These are phyloP conservation scores for Periconia macrospinosa DNA, from an alignment of 2,329 filamentous ascomycete species.

Conservation along the genomic window DNA sequence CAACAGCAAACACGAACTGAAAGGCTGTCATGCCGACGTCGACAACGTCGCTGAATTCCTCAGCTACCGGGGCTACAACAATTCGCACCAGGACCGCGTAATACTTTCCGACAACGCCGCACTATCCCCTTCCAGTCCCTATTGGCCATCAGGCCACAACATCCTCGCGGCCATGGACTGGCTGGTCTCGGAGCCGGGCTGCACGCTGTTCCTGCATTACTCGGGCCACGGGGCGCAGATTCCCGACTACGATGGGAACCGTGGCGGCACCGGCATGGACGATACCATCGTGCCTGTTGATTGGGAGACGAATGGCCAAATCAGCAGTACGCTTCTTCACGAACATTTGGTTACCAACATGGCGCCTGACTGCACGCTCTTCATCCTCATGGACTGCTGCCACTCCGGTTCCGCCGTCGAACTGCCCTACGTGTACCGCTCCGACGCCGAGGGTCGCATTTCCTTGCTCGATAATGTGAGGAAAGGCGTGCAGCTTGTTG, in stretches of 20 bases:
- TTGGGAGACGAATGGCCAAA: slow-evolving; percentile 56
- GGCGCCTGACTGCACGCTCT: slow-evolving; percentile 54
- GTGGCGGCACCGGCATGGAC: slow-evolving; percentile 38
- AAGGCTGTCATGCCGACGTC: slow-evolving; percentile 55
- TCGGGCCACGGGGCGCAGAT: slow-evolving; percentile 62
- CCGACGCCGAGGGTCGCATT: slow-evolving; percentile 59
- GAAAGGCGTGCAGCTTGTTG: slow-evolving; percentile 53
- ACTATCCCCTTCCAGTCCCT: slow-evolving; percentile 32
- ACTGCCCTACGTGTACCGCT: slow-evolving; percentile 60
- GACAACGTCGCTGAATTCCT: slow-evolving; percentile 53
- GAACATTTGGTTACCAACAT: slow-evolving; percentile 55
- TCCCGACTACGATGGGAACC: slow-evolving; percentile 46
- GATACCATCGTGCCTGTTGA: slow-evolving; percentile 60
- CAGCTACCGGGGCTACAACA: slow-evolving; percentile 46
- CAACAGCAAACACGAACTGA: slow-evolving; percentile 47
- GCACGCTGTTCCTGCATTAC: slow-evolving; percentile 60
- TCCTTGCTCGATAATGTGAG: slow-evolving; percentile 59
- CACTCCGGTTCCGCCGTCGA: slow-evolving; percentile 63
- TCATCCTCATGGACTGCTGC: slow-evolving; percentile 64
- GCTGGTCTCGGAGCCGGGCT: slow-evolving; percentile 58
- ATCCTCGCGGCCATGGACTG: slow-evolving; percentile 59
- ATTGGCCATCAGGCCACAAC: slow-evolving; percentile 47
- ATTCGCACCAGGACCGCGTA: slow-evolving; percentile 47
- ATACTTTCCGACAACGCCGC: slow-evolving; percentile 47
- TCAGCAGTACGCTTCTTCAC: slow-evolving; percentile 57